Conservation (phyloP, 2,329 filamentous ascomycete genomes). For the Trichophyton equinum region DNA sequence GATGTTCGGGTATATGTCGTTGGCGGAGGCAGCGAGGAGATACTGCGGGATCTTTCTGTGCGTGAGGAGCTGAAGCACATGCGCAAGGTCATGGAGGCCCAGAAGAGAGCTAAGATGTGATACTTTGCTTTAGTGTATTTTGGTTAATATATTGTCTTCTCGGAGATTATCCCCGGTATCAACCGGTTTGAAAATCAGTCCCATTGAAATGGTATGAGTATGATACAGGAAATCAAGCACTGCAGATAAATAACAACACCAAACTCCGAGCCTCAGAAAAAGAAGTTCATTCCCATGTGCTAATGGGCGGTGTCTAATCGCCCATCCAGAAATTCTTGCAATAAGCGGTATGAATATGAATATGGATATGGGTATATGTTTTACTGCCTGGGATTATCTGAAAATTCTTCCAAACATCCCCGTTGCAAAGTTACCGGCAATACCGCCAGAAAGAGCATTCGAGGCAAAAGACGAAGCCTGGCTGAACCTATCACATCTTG, state of each 20-base stretch:
- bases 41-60: constrained; percentile 26
- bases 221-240: not conserved
- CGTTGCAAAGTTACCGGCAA: constrained; percentile 43
- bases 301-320: not conserved
- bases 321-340: not conserved
- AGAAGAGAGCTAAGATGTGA: constrained; percentile 1
- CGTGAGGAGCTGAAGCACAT: constrained; percentile 15
- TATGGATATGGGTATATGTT: not conserved
- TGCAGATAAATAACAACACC: not conserved
- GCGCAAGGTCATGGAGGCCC: constrained; percentile 7
- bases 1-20: constrained; percentile 39
- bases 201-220: not conserved
- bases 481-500: constrained; percentile 40
- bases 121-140: not conserved
- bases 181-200: not conserved
- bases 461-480: constrained; percentile 48
- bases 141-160: not conserved
- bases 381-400: constrained; percentile 22
- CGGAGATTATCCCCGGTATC: not conserved
- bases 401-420: constrained; percentile 45
- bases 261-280: not conserved
- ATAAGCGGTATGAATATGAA: too few species aligned
- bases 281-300: not conserved
- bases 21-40: constrained; percentile 31
- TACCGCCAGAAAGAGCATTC: constrained; percentile 41